Percentiles rank a stretch among this genome's conserved stretches.
Conservation (phyloP, 2,329 filamentous ascomycete species). For the Fusarium sp. region DNA sequence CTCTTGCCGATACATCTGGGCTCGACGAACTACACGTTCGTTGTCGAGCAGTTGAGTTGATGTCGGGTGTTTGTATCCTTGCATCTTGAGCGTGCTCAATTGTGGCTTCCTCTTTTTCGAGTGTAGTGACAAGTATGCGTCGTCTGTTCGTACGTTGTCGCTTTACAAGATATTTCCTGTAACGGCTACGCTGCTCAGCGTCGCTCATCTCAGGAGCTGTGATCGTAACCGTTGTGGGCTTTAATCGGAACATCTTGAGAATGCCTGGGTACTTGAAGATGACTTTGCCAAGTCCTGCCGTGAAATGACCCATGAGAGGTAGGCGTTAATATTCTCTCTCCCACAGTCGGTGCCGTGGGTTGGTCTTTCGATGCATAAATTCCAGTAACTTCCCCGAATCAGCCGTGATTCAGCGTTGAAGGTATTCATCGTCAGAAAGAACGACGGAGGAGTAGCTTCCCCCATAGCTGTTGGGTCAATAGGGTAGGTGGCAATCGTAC, state of each 20-base stretch:
- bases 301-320: neutral
- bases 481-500: neutral
- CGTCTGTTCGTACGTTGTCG: neutral
- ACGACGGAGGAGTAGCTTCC: neutral
- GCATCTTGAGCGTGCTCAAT: slow-evolving; percentile 1
- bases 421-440: neutral
- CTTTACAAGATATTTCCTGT: slow-evolving; percentile 32
- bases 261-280: neutral
- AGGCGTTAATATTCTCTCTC: neutral
- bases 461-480: neutral
- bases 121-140: neutral
- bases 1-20: neutral
- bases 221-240: slow-evolving; percentile 36
- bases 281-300: neutral
- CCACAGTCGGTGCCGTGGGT: neutral
- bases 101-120: neutral
- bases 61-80: neutral
- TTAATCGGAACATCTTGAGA: slow-evolving; percentile 39
- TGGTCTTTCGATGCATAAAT: neutral
- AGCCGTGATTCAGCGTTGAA: neutral
- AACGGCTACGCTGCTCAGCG: slow-evolving; percentile 38
- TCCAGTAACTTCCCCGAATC: neutral
- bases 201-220: slow-evolving; percentile 37
- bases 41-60: neutral
- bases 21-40: neutral